phyloP scores from a whole-genome alignment of 1,284 basidiomycete genomes.

The Omphalotus olearius region DNA sequence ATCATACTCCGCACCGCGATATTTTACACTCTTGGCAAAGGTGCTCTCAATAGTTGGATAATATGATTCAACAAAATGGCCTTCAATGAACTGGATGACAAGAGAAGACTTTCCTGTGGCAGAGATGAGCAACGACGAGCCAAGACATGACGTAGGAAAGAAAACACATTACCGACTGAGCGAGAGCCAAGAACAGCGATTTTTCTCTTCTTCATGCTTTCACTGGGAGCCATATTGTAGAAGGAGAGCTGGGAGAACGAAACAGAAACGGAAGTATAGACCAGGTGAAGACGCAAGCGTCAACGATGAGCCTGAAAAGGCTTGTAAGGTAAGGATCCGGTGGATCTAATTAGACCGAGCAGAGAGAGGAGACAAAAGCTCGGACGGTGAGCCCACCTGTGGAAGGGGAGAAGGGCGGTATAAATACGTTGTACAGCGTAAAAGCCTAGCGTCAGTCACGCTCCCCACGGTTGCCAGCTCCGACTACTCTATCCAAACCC shows the following conservation, averaged over 20 bases:
- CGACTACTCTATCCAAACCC: too few species aligned
- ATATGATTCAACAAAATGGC: conserved; percentile 46
- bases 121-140: conserved; percentile 4
- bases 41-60: conserved; percentile 82
- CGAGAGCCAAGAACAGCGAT: conserved; percentile 50
- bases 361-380: conserved; percentile 1
- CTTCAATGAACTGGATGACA: conserved; percentile 48
- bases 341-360: conserved; percentile 4
- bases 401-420: conserved; percentile 1
- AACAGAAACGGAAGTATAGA: background rate
- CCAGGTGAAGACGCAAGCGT: background rate
- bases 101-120: conserved; percentile 45
- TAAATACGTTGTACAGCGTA: conserved; percentile 8
- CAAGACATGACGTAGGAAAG: conserved; percentile 18
- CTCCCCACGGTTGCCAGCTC: background rate
- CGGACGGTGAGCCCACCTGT: background rate
- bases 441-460: background rate
- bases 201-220: conserved; percentile 65
- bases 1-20: conserved; percentile 84
- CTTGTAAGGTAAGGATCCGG: background rate
- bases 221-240: conserved; percentile 51
- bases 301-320: background rate
- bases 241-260: background rate
- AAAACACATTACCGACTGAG: conserved; percentile 37
- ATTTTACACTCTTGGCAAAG: conserved; percentile 80